phyloP scores from a whole-genome alignment of 768 basidiomycete species.

The Boletus rufocinnamomeus region DNA sequence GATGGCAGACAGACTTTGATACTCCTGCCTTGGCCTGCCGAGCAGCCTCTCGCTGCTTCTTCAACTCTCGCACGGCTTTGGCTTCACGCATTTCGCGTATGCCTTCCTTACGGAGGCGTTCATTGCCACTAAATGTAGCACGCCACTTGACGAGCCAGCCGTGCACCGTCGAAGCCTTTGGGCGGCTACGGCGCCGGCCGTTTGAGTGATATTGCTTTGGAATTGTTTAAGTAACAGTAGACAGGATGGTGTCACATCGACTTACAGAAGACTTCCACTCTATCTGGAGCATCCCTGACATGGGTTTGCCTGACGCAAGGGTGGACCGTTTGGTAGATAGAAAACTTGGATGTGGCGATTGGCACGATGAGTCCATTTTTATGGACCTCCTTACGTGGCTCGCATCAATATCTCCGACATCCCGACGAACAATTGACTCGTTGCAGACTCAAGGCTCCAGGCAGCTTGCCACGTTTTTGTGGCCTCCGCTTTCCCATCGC shows the following conservation, averaged over 20 bases:
- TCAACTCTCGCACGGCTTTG: slow-evolving; percentile 33
- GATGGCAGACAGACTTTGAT: slow-evolving; percentile 20
- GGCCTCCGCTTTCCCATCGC: slow-evolving; percentile 2
- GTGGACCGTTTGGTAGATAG: slow-evolving; percentile 12
- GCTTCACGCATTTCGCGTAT: slow-evolving; percentile 73
- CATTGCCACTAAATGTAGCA: slow-evolving; percentile 67
- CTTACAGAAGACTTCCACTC: slow-evolving; percentile 39
- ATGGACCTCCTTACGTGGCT: slow-evolving; percentile 16
- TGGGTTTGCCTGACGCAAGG: slow-evolving; percentile 2
- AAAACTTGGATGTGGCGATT: slow-evolving; percentile 14
- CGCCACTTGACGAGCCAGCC: slow-evolving; percentile 82
- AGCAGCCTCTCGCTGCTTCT: slow-evolving; percentile 29
- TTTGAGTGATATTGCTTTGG: slow-evolving; percentile 35
- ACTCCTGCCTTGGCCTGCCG: slow-evolving; percentile 19
- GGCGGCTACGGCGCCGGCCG: slow-evolving; percentile 47
- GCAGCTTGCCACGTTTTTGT: slow-evolving; percentile 13
- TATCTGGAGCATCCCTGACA: slow-evolving; percentile 29
- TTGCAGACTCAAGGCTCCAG: not conserved
- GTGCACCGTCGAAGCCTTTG: slow-evolving; percentile 61
- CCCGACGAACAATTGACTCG: slow-evolving; percentile 3
- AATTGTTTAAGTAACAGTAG: not conserved
- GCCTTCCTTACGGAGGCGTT: slow-evolving; percentile 61
- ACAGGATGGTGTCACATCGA: slow-evolving; percentile 3
- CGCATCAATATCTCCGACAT: slow-evolving; percentile 17
- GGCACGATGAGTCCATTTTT: slow-evolving; percentile 22